A percentile compares a stretch with the other conserved stretches of the same genome.
phyloP scores from a whole-genome alignment of 2,329 filamentous ascomycete genomes.

The Microcera coccophila region DNA sequence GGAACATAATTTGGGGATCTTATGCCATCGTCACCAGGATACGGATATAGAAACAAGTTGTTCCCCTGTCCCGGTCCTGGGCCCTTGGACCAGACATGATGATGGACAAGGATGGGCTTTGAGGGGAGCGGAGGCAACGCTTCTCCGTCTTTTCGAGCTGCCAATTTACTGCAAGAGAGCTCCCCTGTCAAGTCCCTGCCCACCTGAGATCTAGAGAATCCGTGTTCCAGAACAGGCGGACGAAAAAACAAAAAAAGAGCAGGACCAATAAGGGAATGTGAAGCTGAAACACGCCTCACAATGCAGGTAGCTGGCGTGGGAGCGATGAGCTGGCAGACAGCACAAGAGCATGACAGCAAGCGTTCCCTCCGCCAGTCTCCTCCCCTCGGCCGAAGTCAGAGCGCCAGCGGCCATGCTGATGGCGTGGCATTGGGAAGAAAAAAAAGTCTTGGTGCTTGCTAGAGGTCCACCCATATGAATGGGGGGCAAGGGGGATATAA shows the following conservation, averaged over 20 bases:
- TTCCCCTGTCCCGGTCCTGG: conserved; percentile 24
- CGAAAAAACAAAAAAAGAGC: conserved; percentile 15
- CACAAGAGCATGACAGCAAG: conserved; percentile 12
- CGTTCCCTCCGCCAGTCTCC: conserved; percentile 14
- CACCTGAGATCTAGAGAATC: conserved; percentile 15
- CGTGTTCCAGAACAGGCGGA: conserved; percentile 18
- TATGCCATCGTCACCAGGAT: conserved; percentile 50
- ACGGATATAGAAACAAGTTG: conserved; percentile 50
- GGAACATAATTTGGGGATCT: conserved; percentile 58
- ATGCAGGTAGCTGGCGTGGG: conserved; percentile 21
- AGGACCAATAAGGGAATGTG: conserved; percentile 24
- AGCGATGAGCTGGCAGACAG: conserved; percentile 22
- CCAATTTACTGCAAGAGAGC: conserved; percentile 18
- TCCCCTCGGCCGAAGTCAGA: too few relatives aligned
- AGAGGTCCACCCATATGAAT: conserved; percentile 17
- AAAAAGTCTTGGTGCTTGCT: conserved; percentile 21
- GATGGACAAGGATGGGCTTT: conserved; percentile 20
- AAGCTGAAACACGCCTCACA: conserved; percentile 28
- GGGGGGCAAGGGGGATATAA: conserved; percentile 28
- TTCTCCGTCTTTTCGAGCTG: conserved; percentile 18
- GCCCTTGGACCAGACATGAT: conserved; percentile 15
- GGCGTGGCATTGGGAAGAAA: conserved; percentile 24
- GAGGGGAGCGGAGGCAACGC: conserved; percentile 18
- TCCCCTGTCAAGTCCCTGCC: conserved; percentile 14
- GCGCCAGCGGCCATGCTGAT: conserved; percentile 19